Base-by-base conservation (phyloP, 2,329 filamentous ascomycete genomes). In the Aspergillus ibericus region DNA sequence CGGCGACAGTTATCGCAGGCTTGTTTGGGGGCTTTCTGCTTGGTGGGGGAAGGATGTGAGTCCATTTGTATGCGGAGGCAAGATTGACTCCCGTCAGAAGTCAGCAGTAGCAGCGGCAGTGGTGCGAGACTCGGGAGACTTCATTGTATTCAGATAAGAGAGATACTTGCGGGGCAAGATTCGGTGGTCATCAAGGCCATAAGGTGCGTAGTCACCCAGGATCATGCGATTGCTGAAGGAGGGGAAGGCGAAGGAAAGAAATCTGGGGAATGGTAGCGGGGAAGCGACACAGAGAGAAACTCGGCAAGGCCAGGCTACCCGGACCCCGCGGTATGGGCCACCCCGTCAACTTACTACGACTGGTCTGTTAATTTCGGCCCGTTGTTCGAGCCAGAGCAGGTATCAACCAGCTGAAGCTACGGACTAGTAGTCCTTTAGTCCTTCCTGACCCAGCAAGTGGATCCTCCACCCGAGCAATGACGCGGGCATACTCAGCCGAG, bases 1-100 rank as follows among this genome's bases (percentile, higher is more conserved):
- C 71, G 68, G 29, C 76, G 71, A 66, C 77, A 79, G 55, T 76
- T 76, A 55, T 77, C 74, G 58, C 75, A 77, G 47, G 75, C 73
- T 62, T 77, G 74, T 58, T 75, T 76, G 22, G 59, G 57, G 22
- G 66, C 51, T 46, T 68, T 67, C 40, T 66, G 65, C 57, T 63
- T 61, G 29, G 62, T 56, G 32, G 62, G 53, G 47, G 36, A 54
- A 48, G 56, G 55, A 54, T 47, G 59, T 20, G 62, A 62, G 57
- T 69, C 61, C 68, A 73, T 73, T 44, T 50, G 59, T 48, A 29
- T 25, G 32, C 36, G 16, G 40, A 18, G 16, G 34, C 34, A 35
- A 47, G 22, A 40, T 12, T 34, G 32, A 16, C 9, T 40, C 46
- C 22, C 22, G 38, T 48, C 29, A 38, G n/a, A 50, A 36, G 50